Evolutionary conservation across 768 basidiomycete genomes (phyloP).

Genomic region (Suillus brevipes): DNA sequence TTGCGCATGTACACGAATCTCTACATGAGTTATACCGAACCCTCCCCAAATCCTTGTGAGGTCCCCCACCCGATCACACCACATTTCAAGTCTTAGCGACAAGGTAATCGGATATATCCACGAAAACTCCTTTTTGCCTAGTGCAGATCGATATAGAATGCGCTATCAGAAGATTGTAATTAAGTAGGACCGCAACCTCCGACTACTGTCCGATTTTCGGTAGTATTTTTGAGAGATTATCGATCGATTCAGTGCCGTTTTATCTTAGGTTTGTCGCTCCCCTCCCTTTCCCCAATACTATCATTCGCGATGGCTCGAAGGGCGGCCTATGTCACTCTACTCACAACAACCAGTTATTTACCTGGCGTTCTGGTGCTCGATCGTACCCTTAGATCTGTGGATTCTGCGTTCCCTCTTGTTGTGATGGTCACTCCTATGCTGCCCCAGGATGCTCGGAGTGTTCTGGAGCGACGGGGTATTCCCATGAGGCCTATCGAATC

Average conservation of each 20-base stretch:
- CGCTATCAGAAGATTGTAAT: background rate
- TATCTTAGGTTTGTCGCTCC: background rate
- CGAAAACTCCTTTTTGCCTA: slow-evolving; percentile 3
- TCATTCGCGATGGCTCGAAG: slow-evolving; percentile 33
- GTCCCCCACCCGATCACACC: background rate
- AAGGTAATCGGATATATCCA: background rate
- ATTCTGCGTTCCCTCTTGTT: slow-evolving; percentile 72
- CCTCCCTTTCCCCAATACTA: background rate
- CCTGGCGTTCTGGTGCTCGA: slow-evolving; percentile 58
- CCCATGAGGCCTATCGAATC: slow-evolving; percentile 56
- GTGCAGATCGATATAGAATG: background rate
- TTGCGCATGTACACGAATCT: slow-evolving; percentile 10
- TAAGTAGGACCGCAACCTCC: slow-evolving; percentile 1
- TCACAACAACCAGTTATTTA: slow-evolving; percentile 66
- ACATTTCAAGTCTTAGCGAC: background rate
- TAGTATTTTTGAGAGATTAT: background rate
- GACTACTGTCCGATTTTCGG: background rate
- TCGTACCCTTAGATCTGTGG: slow-evolving; percentile 48
- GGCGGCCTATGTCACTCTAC: slow-evolving; percentile 72
- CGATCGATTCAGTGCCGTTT: background rate
- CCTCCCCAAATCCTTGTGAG: background rate
- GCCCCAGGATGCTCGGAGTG: slow-evolving; percentile 45
- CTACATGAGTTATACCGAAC: slow-evolving; percentile 6
- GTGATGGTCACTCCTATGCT: slow-evolving; percentile 72
- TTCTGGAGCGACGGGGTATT: slow-evolving; percentile 58